phyloP scores from a whole-genome alignment of 169 alveolate genomes.

The Theileria equi region DNA sequence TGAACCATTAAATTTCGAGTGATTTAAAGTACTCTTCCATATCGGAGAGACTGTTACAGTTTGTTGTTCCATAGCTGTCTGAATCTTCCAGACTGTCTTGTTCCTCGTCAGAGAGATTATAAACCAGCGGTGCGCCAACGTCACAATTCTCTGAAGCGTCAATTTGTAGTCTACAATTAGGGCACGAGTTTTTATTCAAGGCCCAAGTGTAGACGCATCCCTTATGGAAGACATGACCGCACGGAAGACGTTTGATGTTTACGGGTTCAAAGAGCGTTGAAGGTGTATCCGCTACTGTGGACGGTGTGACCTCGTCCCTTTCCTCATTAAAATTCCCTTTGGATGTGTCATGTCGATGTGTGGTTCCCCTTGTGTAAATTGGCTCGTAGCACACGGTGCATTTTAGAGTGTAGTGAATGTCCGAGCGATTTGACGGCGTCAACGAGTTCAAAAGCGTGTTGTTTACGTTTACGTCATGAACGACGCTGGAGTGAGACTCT shows the following conservation, averaged over 20 bases:
- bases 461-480: background rate
- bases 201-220: slow-evolving; percentile 67
- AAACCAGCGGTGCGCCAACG: too few species aligned
- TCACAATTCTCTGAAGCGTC: too few species aligned
- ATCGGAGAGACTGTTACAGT: too few species aligned
- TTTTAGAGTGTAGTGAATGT: background rate
- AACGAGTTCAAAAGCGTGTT: background rate
- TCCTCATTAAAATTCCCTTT: background rate
- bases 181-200: slow-evolving; percentile 61
- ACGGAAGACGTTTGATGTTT: slow-evolving; percentile 21
- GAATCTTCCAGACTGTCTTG: too few species aligned
- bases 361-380: background rate
- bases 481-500: background rate
- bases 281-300: too few species aligned
- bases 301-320: background rate
- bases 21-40: too few species aligned
- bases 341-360: background rate
- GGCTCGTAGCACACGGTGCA: background rate
- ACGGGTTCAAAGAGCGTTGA: slow-evolving; percentile 36
- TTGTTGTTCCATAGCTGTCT: too few species aligned
- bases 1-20: too few species aligned
- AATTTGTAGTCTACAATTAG: slow-evolving; percentile 61
- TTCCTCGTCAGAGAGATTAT: too few species aligned
- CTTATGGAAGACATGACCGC: slow-evolving; percentile 73
- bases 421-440: background rate